Base-by-base conservation (phyloP, 805 yeast species). In the Grigorovia yakushimaensis region DNA sequence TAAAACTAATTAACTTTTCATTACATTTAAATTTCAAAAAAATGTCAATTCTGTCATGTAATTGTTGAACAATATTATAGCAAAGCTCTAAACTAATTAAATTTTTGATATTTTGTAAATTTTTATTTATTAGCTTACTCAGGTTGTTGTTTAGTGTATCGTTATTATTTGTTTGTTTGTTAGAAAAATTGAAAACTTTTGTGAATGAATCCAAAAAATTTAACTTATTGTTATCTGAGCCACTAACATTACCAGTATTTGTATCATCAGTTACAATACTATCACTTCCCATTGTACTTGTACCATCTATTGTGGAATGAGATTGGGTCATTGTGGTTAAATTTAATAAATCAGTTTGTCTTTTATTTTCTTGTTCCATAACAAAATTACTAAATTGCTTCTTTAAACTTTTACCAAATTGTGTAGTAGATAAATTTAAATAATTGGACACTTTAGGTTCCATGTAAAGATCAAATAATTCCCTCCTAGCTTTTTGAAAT, bases 81-180 rank as follows among this genome's bases (percentile, higher is more conserved):
- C 91, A 83, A 42, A 91, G 70, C 59, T 89, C 95, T 43, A 91
- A 76, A 56, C 88, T 84, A 50, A 91, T 81, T 27, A 86, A 77
- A 4, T 82, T 73, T 56, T 83, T 84, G 56, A 93, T 77, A 17
- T 84, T 81, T 53, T 81, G 82, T 51, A 93, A 74, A 52, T 86
- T 86, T 37, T 78, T 81, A 23, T 80, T 79, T 57, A 91, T 72
- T 27, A 89, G 79, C 51, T 85, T 87, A 54, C 82, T 81, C 1
- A 94, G 95, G 44, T 88, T 89, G 51, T 86, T 72, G 54, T 84
- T 88, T 1, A 66, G 46, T 51, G 64, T 62, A 47, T 72, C 68
- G 10, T 60, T 44, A 11, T 57, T 57, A 37, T 57, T 59, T 24
- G 42, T 42, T 39, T 51, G 51, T 49, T 61, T 59, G 45, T 55